Evolutionary conservation across 176 grass and related monocot genomes (phyloP).

Genomic region (Eremochloa ophiuroides): DNA sequence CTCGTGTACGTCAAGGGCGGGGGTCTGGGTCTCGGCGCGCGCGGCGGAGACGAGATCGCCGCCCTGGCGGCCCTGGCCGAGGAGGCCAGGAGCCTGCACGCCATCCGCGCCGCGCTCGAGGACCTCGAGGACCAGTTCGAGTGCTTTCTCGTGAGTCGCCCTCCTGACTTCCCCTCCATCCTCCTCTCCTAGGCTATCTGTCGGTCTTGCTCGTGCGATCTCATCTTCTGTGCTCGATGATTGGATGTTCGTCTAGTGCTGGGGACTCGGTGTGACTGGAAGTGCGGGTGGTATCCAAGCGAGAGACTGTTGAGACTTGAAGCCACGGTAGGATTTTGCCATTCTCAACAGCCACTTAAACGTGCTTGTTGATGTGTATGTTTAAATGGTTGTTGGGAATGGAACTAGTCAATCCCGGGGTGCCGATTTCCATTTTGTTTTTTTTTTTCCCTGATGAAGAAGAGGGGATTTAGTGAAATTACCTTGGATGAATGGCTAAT

Average conservation of each 20-base stretch:
- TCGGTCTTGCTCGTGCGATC: not conserved
- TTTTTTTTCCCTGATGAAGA: too few relatives aligned
- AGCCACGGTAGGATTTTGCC: not conserved
- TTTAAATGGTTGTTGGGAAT: not conserved
- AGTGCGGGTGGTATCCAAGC: not conserved
- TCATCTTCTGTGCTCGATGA: not conserved
- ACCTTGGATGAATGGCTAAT: not conserved
- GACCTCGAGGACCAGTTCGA: constrained; percentile 95
- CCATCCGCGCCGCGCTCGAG: constrained; percentile 82
- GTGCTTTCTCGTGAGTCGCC: constrained; percentile 70
- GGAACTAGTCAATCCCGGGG: not conserved
- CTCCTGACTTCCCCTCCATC: not conserved
- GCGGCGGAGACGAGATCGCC: constrained; percentile 7
- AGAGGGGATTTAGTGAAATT: not conserved
- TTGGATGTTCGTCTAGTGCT: not conserved
- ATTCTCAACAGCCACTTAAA: too few relatives aligned
- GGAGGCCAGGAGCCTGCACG: constrained; percentile 85
- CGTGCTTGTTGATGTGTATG: too few relatives aligned
- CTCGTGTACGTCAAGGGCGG: constrained; percentile 54
- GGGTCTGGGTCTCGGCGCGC: not conserved
- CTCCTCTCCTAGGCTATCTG: not conserved
- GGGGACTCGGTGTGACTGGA: not conserved
- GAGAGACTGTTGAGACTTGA: not conserved
- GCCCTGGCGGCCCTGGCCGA: constrained; percentile 30
- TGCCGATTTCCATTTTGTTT: not conserved